phyloP scores from a whole-genome alignment of 495 filamentous ascomycete species.

The Xylaria venustula region DNA sequence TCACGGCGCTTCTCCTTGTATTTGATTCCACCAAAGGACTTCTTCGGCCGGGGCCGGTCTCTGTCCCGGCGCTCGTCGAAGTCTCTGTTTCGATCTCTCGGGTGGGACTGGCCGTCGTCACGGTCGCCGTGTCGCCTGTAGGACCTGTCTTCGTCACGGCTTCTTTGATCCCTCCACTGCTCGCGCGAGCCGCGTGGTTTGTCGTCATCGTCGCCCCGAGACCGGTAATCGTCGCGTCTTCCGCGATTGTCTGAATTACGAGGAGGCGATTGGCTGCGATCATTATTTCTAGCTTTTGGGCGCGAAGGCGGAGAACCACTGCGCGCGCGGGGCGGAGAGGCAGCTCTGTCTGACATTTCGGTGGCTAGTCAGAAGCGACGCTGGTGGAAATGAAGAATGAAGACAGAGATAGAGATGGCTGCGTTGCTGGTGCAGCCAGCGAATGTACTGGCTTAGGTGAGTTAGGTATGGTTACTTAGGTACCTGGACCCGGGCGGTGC shows the following conservation, averaged over 20 bases:
- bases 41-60: conserved; percentile 35
- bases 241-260: conserved; percentile 18
- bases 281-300: conserved; percentile 19
- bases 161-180: conserved; percentile 12
- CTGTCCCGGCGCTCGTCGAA: conserved; percentile 17
- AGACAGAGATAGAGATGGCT: neutral
- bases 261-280: conserved; percentile 29
- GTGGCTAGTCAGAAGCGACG: neutral
- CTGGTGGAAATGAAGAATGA: neutral
- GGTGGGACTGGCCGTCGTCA: conserved; percentile 9
- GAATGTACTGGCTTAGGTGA: no score
- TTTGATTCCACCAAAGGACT: conserved; percentile 54
- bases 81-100: conserved; percentile 16
- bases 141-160: conserved; percentile 14
- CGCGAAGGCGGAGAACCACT: conserved; percentile 23
- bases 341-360: conserved; percentile 25
- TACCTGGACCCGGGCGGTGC: no score
- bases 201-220: conserved; percentile 19
- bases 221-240: conserved; percentile 25
- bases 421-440: neutral
- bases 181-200: conserved; percentile 17
- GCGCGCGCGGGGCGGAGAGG: conserved; percentile 20
- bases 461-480: no score
- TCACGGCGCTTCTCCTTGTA: conserved; percentile 65
- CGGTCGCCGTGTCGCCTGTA: conserved; percentile 14